Conservation (phyloP, 2,329 filamentous ascomycete genomes). For the Epichloe baconii region DNA sequence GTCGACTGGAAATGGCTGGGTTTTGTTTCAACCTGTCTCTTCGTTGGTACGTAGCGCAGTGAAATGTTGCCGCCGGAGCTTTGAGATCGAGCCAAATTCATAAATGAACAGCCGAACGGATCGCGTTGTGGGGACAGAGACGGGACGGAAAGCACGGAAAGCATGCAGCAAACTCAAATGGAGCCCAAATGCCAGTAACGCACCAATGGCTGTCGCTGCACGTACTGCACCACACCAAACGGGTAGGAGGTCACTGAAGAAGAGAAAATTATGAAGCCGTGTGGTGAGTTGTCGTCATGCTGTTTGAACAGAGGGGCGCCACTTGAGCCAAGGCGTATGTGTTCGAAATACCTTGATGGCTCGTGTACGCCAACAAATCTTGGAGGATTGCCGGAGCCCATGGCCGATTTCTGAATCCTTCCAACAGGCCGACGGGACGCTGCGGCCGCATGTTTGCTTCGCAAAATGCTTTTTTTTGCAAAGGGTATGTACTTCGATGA, state of each 20-base stretch:
- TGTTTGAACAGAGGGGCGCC: no score
- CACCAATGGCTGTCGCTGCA: neutral
- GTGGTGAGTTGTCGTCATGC: no score
- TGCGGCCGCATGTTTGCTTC: neutral
- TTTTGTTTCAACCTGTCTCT: neutral
- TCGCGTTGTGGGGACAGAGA: neutral
- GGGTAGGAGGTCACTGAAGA: no score
- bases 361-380: neutral
- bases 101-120: neutral
- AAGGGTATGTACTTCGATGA: neutral
- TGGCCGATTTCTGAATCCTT: neutral
- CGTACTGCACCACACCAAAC: neutral
- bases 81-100: neutral
- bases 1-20: neutral
- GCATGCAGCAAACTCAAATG: neutral
- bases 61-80: neutral
- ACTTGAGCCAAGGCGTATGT: neutral
- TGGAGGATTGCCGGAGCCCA: neutral
- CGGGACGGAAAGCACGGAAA: neutral
- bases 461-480: neutral
- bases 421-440: neutral
- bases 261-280: neutral
- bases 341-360: neutral
- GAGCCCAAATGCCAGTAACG: neutral
- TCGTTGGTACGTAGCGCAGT: neutral